Conservation (phyloP, 352 stramenopile genomes). For the Elongisporangium anandrum region DNA sequence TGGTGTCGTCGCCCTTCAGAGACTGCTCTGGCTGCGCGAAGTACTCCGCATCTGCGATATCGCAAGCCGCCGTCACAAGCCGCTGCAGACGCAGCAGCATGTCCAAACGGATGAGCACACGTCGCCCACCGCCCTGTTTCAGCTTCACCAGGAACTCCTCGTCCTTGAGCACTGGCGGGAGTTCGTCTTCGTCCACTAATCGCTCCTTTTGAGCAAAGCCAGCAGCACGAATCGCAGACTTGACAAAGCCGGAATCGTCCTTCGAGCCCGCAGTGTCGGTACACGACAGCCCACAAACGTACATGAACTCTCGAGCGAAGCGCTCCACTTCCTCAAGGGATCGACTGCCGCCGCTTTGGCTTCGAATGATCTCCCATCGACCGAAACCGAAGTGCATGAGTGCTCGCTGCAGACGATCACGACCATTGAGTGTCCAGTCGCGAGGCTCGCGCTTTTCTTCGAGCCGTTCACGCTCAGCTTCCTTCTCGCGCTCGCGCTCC, state of each 20-base stretch:
- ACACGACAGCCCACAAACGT: slow-evolving; percentile 76
- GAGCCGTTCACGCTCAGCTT: slow-evolving; percentile 31
- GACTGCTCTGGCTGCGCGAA: slow-evolving; percentile 5
- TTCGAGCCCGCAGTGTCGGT: slow-evolving; percentile 51
- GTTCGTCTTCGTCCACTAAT: slow-evolving; percentile 69
- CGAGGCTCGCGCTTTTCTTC: slow-evolving; percentile 69
- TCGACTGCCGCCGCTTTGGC: slow-evolving; percentile 81
- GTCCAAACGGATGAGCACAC: slow-evolving; percentile 79
- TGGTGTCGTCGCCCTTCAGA: slow-evolving; percentile 6
- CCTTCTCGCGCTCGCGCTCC: slow-evolving; percentile 41
- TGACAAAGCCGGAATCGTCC: slow-evolving; percentile 82
- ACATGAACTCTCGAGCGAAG: slow-evolving; percentile 86
- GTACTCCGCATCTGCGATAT: slow-evolving; percentile 56
- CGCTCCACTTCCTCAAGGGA: slow-evolving; percentile 77
- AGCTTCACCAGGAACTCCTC: slow-evolving; percentile 86
- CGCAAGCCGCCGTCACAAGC: slow-evolving; percentile 52
- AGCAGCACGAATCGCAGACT: slow-evolving; percentile 67
- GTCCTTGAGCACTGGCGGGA: slow-evolving; percentile 77
- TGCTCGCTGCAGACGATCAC: slow-evolving; percentile 77
- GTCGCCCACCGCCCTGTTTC: slow-evolving; percentile 79
- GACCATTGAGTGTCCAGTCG: slow-evolving; percentile 85
- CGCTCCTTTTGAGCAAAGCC: slow-evolving; percentile 58
- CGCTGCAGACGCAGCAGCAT: slow-evolving; percentile 79
- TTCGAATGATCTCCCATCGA: slow-evolving; percentile 86
- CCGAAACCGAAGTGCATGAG: slow-evolving; percentile 88